Conservation (phyloP, 1,284 basidiomycete genomes). For the Apiotrichum montevideense region DNA sequence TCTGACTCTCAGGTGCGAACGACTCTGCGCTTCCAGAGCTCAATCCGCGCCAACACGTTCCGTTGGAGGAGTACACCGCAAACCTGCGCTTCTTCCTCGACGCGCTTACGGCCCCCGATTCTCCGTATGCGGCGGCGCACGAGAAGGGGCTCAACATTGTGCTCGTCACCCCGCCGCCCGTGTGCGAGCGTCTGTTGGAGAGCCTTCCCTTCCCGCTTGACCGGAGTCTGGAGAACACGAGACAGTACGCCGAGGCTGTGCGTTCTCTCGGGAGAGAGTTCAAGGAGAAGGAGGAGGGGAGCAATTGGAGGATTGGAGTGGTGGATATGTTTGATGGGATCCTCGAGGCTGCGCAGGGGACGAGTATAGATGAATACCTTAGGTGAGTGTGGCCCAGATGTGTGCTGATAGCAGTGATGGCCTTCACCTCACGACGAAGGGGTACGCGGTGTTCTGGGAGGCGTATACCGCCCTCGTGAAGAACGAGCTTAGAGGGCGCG, state of each 20-base stretch:
- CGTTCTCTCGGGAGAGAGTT: constrained; percentile 55
- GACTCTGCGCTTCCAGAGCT: constrained; percentile 8
- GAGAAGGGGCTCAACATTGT: constrained; percentile 50
- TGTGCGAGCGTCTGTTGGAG: constrained; percentile 54
- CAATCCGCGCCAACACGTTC: constrained; percentile 13
- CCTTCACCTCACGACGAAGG: constrained; percentile 64
- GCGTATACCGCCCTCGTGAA: constrained; percentile 57
- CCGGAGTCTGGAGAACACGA: constrained; percentile 54
- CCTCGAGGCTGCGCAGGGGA: constrained; percentile 49
- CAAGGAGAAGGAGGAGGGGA: constrained; percentile 18
- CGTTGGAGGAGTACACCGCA: constrained; percentile 18
- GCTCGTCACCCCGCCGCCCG: constrained; percentile 75
- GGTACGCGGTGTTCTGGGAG: constrained; percentile 67
- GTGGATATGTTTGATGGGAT: constrained; percentile 64
- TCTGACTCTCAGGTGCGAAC: constrained; percentile 22
- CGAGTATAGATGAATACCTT: constrained; percentile 41
- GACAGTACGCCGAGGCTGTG: constrained; percentile 62
- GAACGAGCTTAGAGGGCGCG: constrained; percentile 48
- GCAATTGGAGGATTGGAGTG: constrained; percentile 50
- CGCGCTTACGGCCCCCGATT: constrained; percentile 18
- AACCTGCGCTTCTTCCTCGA: constrained; percentile 25
- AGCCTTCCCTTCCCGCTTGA: constrained; percentile 31
- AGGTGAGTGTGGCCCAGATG: constrained; percentile 11
- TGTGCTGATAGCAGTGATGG: constrained; percentile 54
- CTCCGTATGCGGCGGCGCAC: constrained; percentile 19